Percentiles rank a stretch among this genome's conserved stretches.
phyloP scores from a whole-genome alignment of 176 grass and related monocot species.

The Triticum timopheevii region DNA sequence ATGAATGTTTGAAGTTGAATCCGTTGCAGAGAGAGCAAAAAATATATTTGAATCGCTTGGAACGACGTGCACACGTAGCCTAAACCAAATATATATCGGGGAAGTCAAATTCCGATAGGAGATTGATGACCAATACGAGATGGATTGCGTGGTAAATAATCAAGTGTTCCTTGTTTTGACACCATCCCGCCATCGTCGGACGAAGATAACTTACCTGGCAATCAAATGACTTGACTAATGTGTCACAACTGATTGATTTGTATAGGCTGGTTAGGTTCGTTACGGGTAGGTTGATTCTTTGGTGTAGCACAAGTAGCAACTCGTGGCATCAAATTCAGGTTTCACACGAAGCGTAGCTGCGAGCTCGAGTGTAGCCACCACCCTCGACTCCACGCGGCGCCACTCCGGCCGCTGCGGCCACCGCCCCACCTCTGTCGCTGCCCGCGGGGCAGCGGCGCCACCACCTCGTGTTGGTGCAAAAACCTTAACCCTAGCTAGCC shows the following conservation, averaged over 20 bases:
- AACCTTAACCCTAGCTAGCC: no score
- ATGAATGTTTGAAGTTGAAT: not conserved
- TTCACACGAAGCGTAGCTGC: no score
- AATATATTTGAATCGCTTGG: not conserved
- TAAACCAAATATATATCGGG: not conserved
- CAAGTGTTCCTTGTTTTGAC: not conserved
- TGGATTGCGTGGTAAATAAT: conserved; percentile 1
- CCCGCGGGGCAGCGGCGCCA: no score
- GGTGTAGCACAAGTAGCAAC: not conserved
- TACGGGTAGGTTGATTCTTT: not conserved
- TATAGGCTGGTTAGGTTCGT: not conserved
- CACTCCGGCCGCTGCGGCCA: no score
- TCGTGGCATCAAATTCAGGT: no score
- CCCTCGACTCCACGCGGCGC: no score
- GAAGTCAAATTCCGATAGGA: conserved; percentile 15
- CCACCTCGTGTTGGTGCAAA: no score
- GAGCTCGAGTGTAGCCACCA: no score
- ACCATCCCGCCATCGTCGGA: not conserved
- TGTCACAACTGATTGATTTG: not conserved
- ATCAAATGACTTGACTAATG: not conserved
- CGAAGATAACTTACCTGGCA: not conserved
- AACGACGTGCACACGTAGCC: not conserved
- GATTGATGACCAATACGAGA: not conserved
- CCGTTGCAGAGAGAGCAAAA: not conserved
- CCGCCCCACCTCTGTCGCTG: no score